Percentiles rank a stretch among this genome's conserved stretches.
phyloP scores from a whole-genome alignment of 768 basidiomycete species.

The Amanita pseudoporphyria region DNA sequence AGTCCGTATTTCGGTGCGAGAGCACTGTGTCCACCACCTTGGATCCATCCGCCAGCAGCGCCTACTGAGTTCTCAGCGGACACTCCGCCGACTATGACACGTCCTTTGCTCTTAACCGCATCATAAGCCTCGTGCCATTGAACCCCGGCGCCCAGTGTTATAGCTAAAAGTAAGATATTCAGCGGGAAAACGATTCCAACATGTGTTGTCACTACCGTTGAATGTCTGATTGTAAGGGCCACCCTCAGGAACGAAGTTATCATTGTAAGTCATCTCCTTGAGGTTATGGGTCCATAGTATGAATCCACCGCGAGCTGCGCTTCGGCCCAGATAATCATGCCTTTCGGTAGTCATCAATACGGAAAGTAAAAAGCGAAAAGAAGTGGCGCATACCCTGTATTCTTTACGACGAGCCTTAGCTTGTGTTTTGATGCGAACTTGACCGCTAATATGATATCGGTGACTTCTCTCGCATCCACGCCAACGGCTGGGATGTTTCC shows the following conservation, averaged over 20 bases:
- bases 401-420: conserved; percentile 27
- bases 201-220: conserved; percentile 1
- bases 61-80: too few relatives aligned
- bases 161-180: conserved; percentile 7
- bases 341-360: conserved; percentile 14
- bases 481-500: conserved; percentile 33
- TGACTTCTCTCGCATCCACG: too few relatives aligned
- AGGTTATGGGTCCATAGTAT: too few relatives aligned
- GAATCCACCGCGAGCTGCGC: conserved; percentile 30
- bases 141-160: too few relatives aligned
- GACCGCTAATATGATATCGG: conserved; percentile 26
- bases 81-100: too few relatives aligned
- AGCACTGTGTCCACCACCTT: conserved; percentile 23
- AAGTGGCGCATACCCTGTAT: conserved; percentile 19
- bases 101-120: conserved; percentile 25
- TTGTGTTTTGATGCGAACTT: conserved; percentile 16
- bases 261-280: conserved; percentile 23
- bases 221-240: too few relatives aligned
- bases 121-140: conserved; percentile 33
- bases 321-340: conserved; percentile 36
- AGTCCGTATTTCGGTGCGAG: background rate
- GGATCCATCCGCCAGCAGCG: too few relatives aligned
- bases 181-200: too few relatives aligned
- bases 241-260: conserved; percentile 21
- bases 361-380: too few relatives aligned